Base-by-base conservation (phyloP, 371 early-diverging fungal species). In the Mortierella sp. region DNA sequence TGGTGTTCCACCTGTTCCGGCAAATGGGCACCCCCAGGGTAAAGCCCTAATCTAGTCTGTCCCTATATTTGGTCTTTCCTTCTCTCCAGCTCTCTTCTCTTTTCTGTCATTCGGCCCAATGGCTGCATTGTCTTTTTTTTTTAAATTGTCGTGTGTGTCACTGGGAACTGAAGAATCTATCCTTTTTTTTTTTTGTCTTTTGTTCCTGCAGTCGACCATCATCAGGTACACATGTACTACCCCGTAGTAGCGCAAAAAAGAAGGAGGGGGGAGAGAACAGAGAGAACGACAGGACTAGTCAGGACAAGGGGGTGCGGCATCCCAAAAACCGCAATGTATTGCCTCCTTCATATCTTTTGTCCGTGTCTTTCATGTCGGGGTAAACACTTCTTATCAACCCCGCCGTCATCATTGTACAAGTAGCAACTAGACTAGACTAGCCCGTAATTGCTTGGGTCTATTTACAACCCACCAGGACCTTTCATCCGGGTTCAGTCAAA, bases 311-410 rank as follows among this genome's bases (percentile, higher is more conserved):
- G n/a, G n/a, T n/a, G 61, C 61, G 61, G 61, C 39, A 61, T 61
- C 37, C 61, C 61, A 61, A 61, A 55, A 61, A 61, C 61, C 9
- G 61, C 61, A 61, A 61, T 61, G 61, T 61, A 61, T 61, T 61
- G 61, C 39, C 61, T 13, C 4, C 34, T 61, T 61, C 37, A 61
- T 61, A 61, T 10, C 61, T 37, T 34, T 61, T 61, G 61, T 61
- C 61, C 61, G 34, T 61, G 61, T 61, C 61, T 61, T 61, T 61
- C 61, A 37, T 37, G 61, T 61, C 61, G 61, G 61, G 61, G 61
- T 61, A 31, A 37, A n/a, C n/a, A n/a, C n/a, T 39, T 37, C 2
- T 9, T 22, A 37, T 26, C 29, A 61, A 34, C 61, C 61, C 61
- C 61, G 61, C 61, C 39, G 61, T 0, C 55, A 13, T 53, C 4